These are phyloP conservation scores for Chlorella sp. DNA, from an alignment of 139 green algal genomes.

Conservation along the genomic window DNA sequence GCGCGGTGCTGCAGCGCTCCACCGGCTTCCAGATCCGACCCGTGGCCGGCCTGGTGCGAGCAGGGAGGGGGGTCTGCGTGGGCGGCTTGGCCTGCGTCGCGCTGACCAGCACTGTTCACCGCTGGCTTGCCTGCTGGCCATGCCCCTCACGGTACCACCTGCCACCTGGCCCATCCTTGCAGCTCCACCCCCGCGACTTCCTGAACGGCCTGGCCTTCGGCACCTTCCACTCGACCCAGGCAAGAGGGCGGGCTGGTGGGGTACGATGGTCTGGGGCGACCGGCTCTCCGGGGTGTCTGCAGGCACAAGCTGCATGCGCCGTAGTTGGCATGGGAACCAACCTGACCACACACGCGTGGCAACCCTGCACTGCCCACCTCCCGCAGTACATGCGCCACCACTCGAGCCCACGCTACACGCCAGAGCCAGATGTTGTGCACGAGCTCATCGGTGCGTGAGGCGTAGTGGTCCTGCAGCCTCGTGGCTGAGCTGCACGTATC, in stretches of 20 bases:
- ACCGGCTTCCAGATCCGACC: slow-evolving; percentile 83
- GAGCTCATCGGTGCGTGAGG: slow-evolving; percentile 50
- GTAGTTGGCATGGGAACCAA: no score
- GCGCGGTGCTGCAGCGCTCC: slow-evolving; percentile 49
- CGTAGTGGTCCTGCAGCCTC: neutral
- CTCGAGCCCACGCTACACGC: slow-evolving; percentile 77
- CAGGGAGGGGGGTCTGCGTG: neutral
- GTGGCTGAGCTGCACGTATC: neutral
- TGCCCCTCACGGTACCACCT: neutral
- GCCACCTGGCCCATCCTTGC: neutral
- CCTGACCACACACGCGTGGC: no score
- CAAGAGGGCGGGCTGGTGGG: no score
- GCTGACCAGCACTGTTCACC: no score
- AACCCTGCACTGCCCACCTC: no score
- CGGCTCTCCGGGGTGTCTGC: no score
- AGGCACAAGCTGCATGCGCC: no score
- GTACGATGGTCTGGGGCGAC: no score
- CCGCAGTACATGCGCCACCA: slow-evolving; percentile 85
- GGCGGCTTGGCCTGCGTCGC: no score
- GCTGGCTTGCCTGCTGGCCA: no score
- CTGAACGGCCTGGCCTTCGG: slow-evolving; percentile 93
- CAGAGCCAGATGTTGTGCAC: slow-evolving; percentile 91
- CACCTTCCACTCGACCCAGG: slow-evolving; percentile 75
- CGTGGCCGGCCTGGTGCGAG: slow-evolving; percentile 75
- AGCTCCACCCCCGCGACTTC: slow-evolving; percentile 95